These are phyloP conservation scores for Podosphaera fusca DNA, from an alignment of 2,329 filamentous ascomycete species.

Conservation along the genomic window DNA sequence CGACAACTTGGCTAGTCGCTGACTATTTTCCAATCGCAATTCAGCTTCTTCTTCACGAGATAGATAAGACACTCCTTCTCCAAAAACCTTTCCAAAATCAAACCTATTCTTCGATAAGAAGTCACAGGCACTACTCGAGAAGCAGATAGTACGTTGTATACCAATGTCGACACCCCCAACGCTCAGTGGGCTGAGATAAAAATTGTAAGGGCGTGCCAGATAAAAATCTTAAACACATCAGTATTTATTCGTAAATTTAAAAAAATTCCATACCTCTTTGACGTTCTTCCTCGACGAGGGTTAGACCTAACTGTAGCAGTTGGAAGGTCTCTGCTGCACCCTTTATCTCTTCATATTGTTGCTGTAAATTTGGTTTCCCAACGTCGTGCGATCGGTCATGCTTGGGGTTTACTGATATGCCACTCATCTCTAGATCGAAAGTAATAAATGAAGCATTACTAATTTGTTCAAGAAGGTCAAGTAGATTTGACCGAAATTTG, in stretches of 20 bases:
- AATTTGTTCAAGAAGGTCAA: constrained; percentile 32
- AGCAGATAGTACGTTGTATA: constrained; percentile 33
- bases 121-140: constrained; percentile 24
- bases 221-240: constrained; percentile 22
- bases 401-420: constrained; percentile 24
- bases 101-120: constrained; percentile 37
- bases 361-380: constrained; percentile 28
- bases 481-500: constrained; percentile 25
- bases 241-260: neutral
- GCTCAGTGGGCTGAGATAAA: constrained; percentile 34
- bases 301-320: constrained; percentile 43
- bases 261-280: constrained; percentile 19
- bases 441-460: constrained; percentile 36
- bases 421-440: constrained; percentile 44
- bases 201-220: constrained; percentile 38
- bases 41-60: constrained; percentile 31
- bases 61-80: constrained; percentile 34
- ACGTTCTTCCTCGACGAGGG: constrained; percentile 33
- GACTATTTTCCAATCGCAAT: constrained; percentile 19
- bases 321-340: constrained; percentile 37
- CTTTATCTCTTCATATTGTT: constrained; percentile 37
- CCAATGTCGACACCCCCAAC: constrained; percentile 23
- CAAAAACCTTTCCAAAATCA: constrained; percentile 31
- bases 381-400: constrained; percentile 15
- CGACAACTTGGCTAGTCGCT: constrained; percentile 9